Conservation (phyloP, 2,329 filamentous ascomycete genomes). For the Xylariales sp. region DNA sequence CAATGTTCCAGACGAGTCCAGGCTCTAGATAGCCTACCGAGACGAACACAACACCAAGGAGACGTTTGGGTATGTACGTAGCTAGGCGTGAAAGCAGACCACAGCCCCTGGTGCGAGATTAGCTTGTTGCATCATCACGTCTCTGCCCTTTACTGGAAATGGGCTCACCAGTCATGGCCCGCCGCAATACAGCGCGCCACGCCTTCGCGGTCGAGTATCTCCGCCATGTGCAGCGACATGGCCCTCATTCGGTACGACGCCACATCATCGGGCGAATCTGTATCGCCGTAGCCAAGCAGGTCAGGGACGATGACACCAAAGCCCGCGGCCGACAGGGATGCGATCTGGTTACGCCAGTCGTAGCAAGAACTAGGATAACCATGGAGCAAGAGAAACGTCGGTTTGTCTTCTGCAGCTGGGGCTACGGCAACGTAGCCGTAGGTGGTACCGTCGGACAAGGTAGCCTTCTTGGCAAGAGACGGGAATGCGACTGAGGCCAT, state of each 20-base stretch:
- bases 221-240: slow-evolving; percentile 29
- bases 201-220: slow-evolving; percentile 26
- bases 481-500: slow-evolving; percentile 10
- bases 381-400: slow-evolving; percentile 17
- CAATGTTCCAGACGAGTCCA: slow-evolving; percentile 10
- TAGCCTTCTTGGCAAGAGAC: slow-evolving; percentile 10
- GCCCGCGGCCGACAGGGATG: slow-evolving; percentile 27
- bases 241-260: slow-evolving; percentile 24
- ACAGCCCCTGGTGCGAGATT: slow-evolving; percentile 4
- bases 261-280: slow-evolving; percentile 23
- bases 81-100: slow-evolving; percentile 10
- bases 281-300: slow-evolving; percentile 34
- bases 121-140: neutral
- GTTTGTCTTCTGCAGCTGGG: slow-evolving; percentile 11
- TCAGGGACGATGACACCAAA: slow-evolving; percentile 40
- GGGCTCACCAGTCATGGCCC: slow-evolving; percentile 27
- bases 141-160: slow-evolving; percentile 16
- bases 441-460: slow-evolving; percentile 13
- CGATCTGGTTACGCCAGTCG: slow-evolving; percentile 24
- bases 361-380: slow-evolving; percentile 15
- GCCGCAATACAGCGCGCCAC: slow-evolving; percentile 16
- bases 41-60: slow-evolving; percentile 8
- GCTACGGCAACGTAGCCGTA: slow-evolving; percentile 14
- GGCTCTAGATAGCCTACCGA: slow-evolving; percentile 11
- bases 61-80: slow-evolving; percentile 9